Conservation (phyloP, 2,329 filamentous ascomycete species). For the Exophiala aquamarina region DNA sequence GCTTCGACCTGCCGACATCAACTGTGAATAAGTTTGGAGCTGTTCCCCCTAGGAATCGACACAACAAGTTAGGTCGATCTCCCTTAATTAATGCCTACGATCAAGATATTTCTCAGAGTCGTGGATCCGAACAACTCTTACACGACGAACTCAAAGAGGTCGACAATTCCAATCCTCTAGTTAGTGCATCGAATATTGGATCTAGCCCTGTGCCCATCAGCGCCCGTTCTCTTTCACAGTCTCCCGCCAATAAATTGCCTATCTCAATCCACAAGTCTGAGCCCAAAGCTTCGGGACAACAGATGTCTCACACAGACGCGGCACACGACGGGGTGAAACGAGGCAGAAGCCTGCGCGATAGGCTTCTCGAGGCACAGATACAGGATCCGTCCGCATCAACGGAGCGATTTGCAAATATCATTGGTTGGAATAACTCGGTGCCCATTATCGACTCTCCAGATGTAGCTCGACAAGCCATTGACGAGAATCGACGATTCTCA, state of each 20-base stretch:
- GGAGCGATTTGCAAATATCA: constrained; percentile 50
- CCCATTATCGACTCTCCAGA: constrained; percentile 5
- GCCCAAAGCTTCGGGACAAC: too few relatives aligned
- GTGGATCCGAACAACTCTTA: constrained; percentile 19
- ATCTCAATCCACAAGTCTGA: too few relatives aligned
- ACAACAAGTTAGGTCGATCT: constrained; percentile 17
- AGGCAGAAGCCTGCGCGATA: constrained; percentile 34
- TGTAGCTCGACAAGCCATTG: constrained; percentile 19
- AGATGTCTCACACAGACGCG: too few relatives aligned
- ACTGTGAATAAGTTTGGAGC: constrained; percentile 9
- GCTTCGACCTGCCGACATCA: constrained; percentile 7
- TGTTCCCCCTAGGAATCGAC: constrained; percentile 8
- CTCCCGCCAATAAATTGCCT: too few relatives aligned
- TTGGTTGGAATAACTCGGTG: constrained; percentile 46
- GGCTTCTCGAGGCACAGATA: constrained; percentile 32
- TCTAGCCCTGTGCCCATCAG: constrained; percentile 16
- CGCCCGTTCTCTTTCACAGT: background rate
- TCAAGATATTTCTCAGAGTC: background rate
- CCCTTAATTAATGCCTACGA: constrained; percentile 12
- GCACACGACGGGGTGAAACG: too few relatives aligned
- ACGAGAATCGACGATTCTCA: constrained; percentile 46
- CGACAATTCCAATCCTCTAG: background rate
- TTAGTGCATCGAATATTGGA: too few relatives aligned
- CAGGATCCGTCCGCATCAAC: constrained; percentile 38
- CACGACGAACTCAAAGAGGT: background rate